phyloP scores from a whole-genome alignment of 2,329 filamentous ascomycete genomes.

The Talaromyces sp. region DNA sequence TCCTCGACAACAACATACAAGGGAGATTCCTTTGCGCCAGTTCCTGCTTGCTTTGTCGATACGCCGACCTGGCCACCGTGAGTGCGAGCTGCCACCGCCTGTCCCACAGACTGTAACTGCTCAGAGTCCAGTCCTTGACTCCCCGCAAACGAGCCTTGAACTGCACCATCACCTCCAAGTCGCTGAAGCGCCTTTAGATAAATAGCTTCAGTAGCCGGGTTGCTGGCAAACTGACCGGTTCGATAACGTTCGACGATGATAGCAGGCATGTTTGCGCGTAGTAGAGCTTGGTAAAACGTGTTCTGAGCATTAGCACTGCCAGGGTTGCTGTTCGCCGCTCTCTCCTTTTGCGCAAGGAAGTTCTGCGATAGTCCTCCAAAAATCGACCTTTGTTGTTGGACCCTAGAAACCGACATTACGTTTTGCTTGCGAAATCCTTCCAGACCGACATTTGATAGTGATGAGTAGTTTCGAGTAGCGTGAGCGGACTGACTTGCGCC shows the following conservation, averaged over 20 bases:
- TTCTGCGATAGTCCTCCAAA: slow-evolving; percentile 47
- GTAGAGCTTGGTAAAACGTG: slow-evolving; percentile 85
- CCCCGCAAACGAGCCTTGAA: slow-evolving; percentile 22
- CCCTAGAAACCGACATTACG: slow-evolving; percentile 25
- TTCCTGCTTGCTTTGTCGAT: slow-evolving; percentile 49
- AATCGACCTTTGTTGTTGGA: slow-evolving; percentile 37
- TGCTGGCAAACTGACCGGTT: slow-evolving; percentile 78
- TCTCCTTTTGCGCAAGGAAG: slow-evolving; percentile 78
- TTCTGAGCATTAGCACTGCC: slow-evolving; percentile 83
- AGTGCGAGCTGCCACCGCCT: slow-evolving; percentile 71
- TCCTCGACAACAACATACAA: slow-evolving; percentile 96
- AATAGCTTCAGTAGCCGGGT: slow-evolving; percentile 69
- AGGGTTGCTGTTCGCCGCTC: slow-evolving; percentile 89
- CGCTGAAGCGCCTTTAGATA: slow-evolving; percentile 72
- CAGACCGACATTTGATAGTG: slow-evolving; percentile 29
- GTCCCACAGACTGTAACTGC: slow-evolving; percentile 72
- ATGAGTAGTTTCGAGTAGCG: slow-evolving; percentile 33
- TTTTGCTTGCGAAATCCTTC: slow-evolving; percentile 26
- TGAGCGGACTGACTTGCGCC: slow-evolving; percentile 20
- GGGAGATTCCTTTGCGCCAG: slow-evolving; percentile 75
- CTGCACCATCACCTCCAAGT: slow-evolving; percentile 47
- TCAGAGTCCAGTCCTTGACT: slow-evolving; percentile 50
- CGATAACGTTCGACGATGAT: slow-evolving; percentile 89
- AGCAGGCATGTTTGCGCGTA: slow-evolving; percentile 88
- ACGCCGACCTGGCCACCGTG: slow-evolving; percentile 62